Evolutionary conservation across 2,329 filamentous ascomycete genomes (phyloP).

Genomic region (Ceratocystis diversiconidia): DNA sequence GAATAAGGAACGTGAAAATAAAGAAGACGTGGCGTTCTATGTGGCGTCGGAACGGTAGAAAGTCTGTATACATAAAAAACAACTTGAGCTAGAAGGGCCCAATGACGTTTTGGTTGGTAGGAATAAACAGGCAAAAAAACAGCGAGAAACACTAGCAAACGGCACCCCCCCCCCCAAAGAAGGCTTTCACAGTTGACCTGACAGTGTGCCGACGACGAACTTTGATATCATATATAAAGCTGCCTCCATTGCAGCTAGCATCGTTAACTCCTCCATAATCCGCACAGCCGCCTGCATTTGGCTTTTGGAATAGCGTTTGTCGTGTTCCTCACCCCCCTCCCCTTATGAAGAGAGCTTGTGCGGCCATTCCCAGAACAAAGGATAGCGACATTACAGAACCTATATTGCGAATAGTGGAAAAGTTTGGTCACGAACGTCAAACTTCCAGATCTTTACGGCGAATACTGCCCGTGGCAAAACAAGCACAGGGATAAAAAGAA

Average conservation of each 20-base stretch:
- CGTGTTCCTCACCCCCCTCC: background rate
- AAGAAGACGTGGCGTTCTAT: background rate
- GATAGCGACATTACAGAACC: background rate
- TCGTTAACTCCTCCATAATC: background rate
- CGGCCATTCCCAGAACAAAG: background rate
- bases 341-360: background rate
- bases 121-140: background rate
- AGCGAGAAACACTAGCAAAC: background rate
- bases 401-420: background rate
- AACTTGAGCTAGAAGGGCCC: background rate
- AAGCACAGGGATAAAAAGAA: background rate
- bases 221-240: background rate
- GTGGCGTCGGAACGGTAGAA: background rate
- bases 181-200: background rate
- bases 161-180: background rate
- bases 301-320: background rate
- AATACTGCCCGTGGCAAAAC: background rate
- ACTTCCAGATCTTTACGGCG: background rate
- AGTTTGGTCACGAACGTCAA: background rate
- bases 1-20: background rate
- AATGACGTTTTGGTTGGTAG: slow-evolving; percentile 10
- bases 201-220: background rate
- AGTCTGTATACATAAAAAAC: background rate
- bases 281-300: background rate
- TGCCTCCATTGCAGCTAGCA: background rate